A percentile compares a stretch with the other conserved stretches of the same genome.
These are phyloP conservation scores for Solanum bulbocastanum DNA, from an alignment of 257 asterid species.

Conservation along the genomic window DNA sequence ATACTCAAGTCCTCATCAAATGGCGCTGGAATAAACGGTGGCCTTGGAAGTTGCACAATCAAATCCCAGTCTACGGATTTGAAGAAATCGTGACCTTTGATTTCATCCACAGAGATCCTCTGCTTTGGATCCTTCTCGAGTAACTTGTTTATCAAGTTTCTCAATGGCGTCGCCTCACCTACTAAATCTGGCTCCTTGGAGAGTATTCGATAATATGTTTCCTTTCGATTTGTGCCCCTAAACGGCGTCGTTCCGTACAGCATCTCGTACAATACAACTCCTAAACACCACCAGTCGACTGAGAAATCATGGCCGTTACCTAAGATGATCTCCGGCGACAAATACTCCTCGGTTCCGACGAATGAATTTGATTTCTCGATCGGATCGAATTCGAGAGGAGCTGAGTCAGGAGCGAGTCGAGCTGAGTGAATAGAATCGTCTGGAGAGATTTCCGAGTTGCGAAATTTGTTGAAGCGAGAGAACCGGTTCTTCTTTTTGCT, in stretches of 20 bases:
- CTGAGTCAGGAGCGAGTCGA: conserved; percentile 15
- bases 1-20: conserved; percentile 18
- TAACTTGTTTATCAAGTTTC: conserved; percentile 66
- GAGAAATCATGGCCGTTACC: conserved; percentile 92
- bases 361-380: conserved; percentile 74
- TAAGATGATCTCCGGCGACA: conserved; percentile 75
- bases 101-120: conserved; percentile 42
- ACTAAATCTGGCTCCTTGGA: conserved; percentile 42
- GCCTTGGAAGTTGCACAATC: conserved; percentile 54
- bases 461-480: conserved; percentile 12
- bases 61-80: conserved; percentile 58
- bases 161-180: conserved; percentile 72
- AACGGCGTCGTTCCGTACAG: conserved; percentile 90
- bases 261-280: conserved; percentile 81
- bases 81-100: conserved; percentile 59
- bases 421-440: conserved; percentile 29
- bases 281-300: conserved; percentile 97
- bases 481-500: conserved; percentile 20
- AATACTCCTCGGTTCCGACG: conserved; percentile 94
- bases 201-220: conserved; percentile 52
- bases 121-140: conserved; percentile 67
- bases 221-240: conserved; percentile 58
- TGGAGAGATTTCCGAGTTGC: conserved; percentile 38
- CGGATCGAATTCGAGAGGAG: conserved; percentile 27
- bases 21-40: conserved; percentile 76